Percentiles rank a stretch among this genome's conserved stretches.
phyloP scores from a whole-genome alignment of 2,329 filamentous ascomycete species.

The Pseudogymnoascus sp. region DNA sequence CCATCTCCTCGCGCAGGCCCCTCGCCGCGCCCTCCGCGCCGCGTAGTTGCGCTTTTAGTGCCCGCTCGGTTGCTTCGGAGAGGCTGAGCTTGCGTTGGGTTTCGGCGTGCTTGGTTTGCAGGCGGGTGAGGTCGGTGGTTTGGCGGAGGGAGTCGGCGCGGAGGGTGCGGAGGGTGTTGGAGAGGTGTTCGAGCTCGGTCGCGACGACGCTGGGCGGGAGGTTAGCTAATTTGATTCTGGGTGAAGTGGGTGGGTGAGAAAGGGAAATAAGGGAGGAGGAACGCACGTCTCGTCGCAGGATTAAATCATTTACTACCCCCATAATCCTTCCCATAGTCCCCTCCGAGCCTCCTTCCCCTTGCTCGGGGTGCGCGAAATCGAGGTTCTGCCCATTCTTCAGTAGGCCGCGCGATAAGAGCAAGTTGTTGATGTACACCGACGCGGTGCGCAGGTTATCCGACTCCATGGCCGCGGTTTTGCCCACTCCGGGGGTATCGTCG shows the following conservation, averaged over 20 bases:
- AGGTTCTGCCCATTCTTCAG: slow-evolving; percentile 65
- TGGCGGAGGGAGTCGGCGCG: slow-evolving; percentile 71
- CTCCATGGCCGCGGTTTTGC: slow-evolving; percentile 22
- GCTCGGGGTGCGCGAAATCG: slow-evolving; percentile 71
- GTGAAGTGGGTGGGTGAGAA: neutral
- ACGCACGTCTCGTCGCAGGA: slow-evolving; percentile 79
- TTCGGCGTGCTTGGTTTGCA: slow-evolving; percentile 48
- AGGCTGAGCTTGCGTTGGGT: slow-evolving; percentile 49
- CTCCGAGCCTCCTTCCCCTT: slow-evolving; percentile 54
- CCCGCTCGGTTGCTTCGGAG: slow-evolving; percentile 63
- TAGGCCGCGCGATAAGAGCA: slow-evolving; percentile 59
- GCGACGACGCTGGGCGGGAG: no score
- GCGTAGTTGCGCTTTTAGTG: slow-evolving; percentile 62
- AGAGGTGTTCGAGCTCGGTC: slow-evolving; percentile 76
- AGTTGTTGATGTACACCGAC: slow-evolving; percentile 67
- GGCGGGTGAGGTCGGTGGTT: slow-evolving; percentile 57
- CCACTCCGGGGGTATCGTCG: neutral
- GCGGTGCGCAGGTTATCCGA: slow-evolving; percentile 57
- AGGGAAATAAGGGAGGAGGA: neutral
- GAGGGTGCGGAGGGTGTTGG: slow-evolving; percentile 67
- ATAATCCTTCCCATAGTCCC: slow-evolving; percentile 81
- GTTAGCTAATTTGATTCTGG: slow-evolving; percentile 10
- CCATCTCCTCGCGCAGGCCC: slow-evolving; percentile 76
- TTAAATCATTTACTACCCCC: slow-evolving; percentile 87
- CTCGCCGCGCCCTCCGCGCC: slow-evolving; percentile 68